Conservation (phyloP, 106 monocot genomes). For the Xerophyta viscosa region DNA sequence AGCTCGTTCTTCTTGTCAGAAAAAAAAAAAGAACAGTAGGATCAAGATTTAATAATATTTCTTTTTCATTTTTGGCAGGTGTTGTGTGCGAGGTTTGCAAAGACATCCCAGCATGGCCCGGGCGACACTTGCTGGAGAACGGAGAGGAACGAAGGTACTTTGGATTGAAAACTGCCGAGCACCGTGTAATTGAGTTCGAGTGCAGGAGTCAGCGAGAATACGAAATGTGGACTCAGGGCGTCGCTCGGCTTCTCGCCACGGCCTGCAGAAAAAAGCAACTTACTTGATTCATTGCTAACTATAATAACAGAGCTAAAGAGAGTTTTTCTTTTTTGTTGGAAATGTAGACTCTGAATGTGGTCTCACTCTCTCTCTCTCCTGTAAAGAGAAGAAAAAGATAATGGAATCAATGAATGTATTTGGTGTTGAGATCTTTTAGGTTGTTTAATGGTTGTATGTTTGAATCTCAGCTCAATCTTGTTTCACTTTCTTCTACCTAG, state of each 20-base stretch:
- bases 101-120: conserved; percentile 78
- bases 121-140: conserved; percentile 70
- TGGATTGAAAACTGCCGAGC: conserved; percentile 68
- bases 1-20: no score
- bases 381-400: background rate
- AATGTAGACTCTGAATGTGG: no score
- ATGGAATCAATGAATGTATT: background rate
- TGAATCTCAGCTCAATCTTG: background rate
- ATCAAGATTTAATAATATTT: no score
- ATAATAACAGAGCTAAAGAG: background rate
- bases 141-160: conserved; percentile 83
- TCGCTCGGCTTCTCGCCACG: conserved; percentile 47
- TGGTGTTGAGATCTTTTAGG: background rate
- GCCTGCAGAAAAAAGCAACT: conserved; percentile 21
- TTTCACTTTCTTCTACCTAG: background rate
- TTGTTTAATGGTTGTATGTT: background rate
- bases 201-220: conserved; percentile 70
- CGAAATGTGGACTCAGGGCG: conserved; percentile 87
- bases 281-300: background rate
- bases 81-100: conserved; percentile 59
- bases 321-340: background rate
- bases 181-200: conserved; percentile 83
- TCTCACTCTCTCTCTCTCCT: background rate
- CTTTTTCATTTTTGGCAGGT: no score
- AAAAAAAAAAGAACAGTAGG: no score